These are phyloP conservation scores for Serendipita indica DNA, from an alignment of 768 basidiomycete genomes.

Conservation along the genomic window DNA sequence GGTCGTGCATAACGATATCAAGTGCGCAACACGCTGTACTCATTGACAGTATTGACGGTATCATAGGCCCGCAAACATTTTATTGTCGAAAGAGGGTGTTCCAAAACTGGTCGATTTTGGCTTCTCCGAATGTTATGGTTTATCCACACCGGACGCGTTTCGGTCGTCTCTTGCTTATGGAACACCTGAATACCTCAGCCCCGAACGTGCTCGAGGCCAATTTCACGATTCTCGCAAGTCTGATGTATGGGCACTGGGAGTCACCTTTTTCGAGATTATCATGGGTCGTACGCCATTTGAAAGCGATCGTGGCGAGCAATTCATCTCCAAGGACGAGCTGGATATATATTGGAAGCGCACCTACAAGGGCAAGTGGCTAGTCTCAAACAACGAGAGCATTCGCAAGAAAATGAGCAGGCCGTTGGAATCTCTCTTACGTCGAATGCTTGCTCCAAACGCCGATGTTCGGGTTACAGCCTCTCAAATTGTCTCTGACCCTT, in stretches of 20 bases:
- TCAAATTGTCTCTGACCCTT: slow-evolving; percentile 49
- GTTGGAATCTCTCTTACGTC: slow-evolving; percentile 58
- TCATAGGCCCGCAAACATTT: slow-evolving; percentile 77
- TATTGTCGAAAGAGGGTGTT: slow-evolving; percentile 60
- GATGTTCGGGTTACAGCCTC: slow-evolving; percentile 58
- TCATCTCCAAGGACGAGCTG: slow-evolving; percentile 63
- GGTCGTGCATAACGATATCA: slow-evolving; percentile 88
- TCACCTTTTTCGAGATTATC: slow-evolving; percentile 91
- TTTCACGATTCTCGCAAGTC: slow-evolving; percentile 90
- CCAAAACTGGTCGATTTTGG: slow-evolving; percentile 94
- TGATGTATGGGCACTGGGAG: slow-evolving; percentile 71
- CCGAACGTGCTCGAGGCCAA: slow-evolving; percentile 76
- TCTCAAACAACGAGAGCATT: slow-evolving; percentile 27
- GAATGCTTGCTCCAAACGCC: slow-evolving; percentile 73
- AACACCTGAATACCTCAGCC: slow-evolving; percentile 91
- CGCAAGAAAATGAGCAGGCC: slow-evolving; percentile 76
- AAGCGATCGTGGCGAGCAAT: slow-evolving; percentile 60
- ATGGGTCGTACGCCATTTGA: slow-evolving; percentile 89
- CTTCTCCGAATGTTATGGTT: slow-evolving; percentile 73
- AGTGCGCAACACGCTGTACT: slow-evolving; percentile 34
- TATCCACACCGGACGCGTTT: slow-evolving; percentile 27
- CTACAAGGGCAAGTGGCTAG: slow-evolving; percentile 25
- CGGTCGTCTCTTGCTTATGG: slow-evolving; percentile 75
- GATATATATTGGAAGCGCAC: slow-evolving; percentile 81
- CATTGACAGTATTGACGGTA: neutral